phyloP scores from a whole-genome alignment of 176 grass and related monocot species.

The Saccharum officinarum region DNA sequence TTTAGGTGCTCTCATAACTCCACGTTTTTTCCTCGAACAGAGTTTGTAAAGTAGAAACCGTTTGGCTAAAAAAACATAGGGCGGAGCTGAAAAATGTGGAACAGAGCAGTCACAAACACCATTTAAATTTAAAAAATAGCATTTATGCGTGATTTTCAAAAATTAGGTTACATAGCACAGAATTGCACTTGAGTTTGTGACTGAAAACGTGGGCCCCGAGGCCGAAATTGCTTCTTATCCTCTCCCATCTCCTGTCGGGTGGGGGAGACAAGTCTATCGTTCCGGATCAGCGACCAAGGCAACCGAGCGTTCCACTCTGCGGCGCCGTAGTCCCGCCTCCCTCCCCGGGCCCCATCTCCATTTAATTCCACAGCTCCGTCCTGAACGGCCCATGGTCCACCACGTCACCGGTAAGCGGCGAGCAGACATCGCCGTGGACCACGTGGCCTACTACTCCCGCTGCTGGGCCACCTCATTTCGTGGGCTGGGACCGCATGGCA shows the following conservation, averaged over 20 bases:
- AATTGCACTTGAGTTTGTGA: not conserved
- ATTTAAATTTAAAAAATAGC: too few species aligned
- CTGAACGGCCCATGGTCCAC: not conserved
- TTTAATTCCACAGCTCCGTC: not conserved
- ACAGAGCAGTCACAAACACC: too few species aligned
- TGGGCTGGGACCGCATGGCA: not conserved
- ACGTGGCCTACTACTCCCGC: not conserved
- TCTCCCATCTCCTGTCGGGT: not conserved
- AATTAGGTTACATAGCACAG: not conserved
- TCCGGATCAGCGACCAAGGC: not conserved
- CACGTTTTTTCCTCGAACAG: too few species aligned
- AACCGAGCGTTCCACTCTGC: not conserved
- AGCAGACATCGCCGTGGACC: conserved; percentile 44
- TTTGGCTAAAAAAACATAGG: too few species aligned
- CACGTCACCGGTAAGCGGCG: conserved; percentile 42
- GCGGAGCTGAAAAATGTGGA: too few species aligned
- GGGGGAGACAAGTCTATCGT: not conserved
- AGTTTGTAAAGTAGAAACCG: too few species aligned
- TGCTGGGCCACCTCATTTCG: not conserved
- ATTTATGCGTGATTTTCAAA: too few species aligned
- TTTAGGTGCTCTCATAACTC: too few species aligned
- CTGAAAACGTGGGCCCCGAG: not conserved
- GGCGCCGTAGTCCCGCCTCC: not conserved
- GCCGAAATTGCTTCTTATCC: not conserved
- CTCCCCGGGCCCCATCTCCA: not conserved